Conservation (phyloP, 2,329 filamentous ascomycete species). For the Monascus ruber region DNA sequence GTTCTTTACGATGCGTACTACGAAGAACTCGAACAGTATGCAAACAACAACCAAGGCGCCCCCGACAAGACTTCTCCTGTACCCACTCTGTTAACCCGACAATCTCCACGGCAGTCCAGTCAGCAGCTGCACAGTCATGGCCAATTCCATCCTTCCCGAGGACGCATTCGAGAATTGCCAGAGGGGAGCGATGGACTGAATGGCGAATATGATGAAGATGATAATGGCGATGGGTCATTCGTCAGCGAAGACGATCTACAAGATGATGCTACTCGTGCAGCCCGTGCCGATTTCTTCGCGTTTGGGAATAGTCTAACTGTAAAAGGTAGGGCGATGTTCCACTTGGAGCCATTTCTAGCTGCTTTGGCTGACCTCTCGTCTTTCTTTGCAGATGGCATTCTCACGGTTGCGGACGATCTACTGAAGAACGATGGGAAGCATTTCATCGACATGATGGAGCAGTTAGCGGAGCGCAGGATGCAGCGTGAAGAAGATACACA, state of each 20-base stretch:
- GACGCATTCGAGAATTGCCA: conserved; percentile 54
- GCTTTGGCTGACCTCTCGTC: conserved; percentile 26
- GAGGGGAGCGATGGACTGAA: conserved; percentile 44
- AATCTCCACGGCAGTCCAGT: conserved; percentile 43
- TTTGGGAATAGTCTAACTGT: conserved; percentile 97
- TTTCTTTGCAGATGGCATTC: conserved; percentile 63
- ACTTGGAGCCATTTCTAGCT: conserved; percentile 5
- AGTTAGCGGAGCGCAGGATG: conserved; percentile 94
- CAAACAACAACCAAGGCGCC: conserved; percentile 62
- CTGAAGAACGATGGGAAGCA: conserved; percentile 98
- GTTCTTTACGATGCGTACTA: conserved; percentile 98
- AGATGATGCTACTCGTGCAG: conserved; percentile 52
- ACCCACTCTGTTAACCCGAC: conserved; percentile 52
- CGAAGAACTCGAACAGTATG: conserved; percentile 93
- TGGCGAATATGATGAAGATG: conserved; percentile 45
- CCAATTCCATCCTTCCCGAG: conserved; percentile 58
- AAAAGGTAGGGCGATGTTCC: conserved; percentile 48
- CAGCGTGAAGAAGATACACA: conserved; percentile 86
- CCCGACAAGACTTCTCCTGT: conserved; percentile 54
- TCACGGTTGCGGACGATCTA: conserved; percentile 95
- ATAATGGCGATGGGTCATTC: conserved; percentile 30
- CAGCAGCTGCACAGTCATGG: conserved; percentile 44
- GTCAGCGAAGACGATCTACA: conserved; percentile 53
- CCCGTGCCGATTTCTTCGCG: conserved; percentile 75
- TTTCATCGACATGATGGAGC: conserved; percentile 99